Evolutionary conservation across 1,284 basidiomycete species (phyloP).

Genomic region (Ceratobasidium sp.): DNA sequence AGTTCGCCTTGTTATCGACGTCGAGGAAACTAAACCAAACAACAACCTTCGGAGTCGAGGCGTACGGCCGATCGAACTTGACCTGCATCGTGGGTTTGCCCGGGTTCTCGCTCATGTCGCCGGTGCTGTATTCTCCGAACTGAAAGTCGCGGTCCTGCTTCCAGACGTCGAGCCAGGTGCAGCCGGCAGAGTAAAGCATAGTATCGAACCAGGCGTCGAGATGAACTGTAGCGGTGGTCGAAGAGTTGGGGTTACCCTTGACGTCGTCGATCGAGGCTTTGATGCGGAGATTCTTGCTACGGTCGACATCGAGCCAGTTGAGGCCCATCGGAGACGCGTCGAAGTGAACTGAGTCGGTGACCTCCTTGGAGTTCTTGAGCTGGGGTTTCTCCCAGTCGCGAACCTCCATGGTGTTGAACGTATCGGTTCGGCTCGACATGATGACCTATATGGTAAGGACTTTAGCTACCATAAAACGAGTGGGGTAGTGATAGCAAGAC

Average conservation of each 20-base stretch:
- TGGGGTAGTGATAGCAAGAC: too few species aligned
- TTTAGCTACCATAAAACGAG: too few species aligned
- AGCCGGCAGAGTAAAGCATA: slow-evolving; percentile 35
- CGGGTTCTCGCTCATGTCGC: neutral
- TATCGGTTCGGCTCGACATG: slow-evolving; percentile 1
- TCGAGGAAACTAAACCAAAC: slow-evolving; percentile 37
- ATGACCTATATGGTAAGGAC: too few species aligned
- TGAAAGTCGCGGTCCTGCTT: slow-evolving; percentile 11
- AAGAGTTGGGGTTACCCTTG: neutral
- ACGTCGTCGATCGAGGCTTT: slow-evolving; percentile 11
- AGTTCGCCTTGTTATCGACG: slow-evolving; percentile 14
- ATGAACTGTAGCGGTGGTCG: neutral
- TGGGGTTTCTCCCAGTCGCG: slow-evolving; percentile 37
- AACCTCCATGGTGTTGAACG: slow-evolving; percentile 42
- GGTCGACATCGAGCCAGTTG: slow-evolving; percentile 31
- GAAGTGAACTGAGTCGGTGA: slow-evolving; percentile 10
- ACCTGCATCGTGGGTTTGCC: slow-evolving; percentile 2
- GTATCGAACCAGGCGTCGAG: slow-evolving; percentile 45
- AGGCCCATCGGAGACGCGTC: slow-evolving; percentile 28
- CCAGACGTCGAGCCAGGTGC: slow-evolving; percentile 33
- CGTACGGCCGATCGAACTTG: slow-evolving; percentile 42
- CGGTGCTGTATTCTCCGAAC: neutral
- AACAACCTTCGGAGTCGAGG: slow-evolving; percentile 39
- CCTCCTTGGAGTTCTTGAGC: slow-evolving; percentile 2
- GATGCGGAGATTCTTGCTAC: slow-evolving; percentile 18